These are phyloP conservation scores for Salix suchowensis DNA, from an alignment of 345 rosid species.

Conservation along the genomic window DNA sequence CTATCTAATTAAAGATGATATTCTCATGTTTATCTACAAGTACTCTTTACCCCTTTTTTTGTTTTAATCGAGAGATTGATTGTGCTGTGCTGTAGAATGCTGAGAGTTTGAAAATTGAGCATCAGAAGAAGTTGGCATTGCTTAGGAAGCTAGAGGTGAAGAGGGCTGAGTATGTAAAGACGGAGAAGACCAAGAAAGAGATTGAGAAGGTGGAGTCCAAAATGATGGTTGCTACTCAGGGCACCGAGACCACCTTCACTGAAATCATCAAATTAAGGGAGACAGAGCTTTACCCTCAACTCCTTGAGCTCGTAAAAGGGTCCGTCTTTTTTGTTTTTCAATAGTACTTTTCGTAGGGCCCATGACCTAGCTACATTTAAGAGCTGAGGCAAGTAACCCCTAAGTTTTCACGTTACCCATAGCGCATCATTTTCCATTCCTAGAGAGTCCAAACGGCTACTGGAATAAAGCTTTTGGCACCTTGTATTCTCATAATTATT, in stretches of 20 bases:
- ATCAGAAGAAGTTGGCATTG: slow-evolving; percentile 71
- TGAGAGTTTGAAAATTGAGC: slow-evolving; percentile 64
- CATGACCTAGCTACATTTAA: slow-evolving; percentile 2
- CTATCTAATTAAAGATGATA: background rate
- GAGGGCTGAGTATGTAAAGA: slow-evolving; percentile 76
- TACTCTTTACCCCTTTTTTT: background rate
- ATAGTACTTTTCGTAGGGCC: background rate
- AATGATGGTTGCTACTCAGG: slow-evolving; percentile 75
- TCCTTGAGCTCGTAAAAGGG: slow-evolving; percentile 84
- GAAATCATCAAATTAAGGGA: slow-evolving; percentile 87
- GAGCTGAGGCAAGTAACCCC: background rate
- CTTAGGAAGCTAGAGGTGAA: slow-evolving; percentile 79
- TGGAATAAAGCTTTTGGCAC: background rate
- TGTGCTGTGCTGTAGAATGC: slow-evolving; percentile 40
- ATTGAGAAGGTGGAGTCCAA: slow-evolving; percentile 85
- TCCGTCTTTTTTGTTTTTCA: slow-evolving; percentile 22
- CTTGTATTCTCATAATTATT: background rate
- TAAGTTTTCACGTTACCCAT: slow-evolving; percentile 24
- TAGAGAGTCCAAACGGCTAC: background rate
- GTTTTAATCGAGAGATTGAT: background rate
- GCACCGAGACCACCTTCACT: slow-evolving; percentile 67
- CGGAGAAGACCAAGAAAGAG: slow-evolving; percentile 74
- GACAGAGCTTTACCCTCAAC: slow-evolving; percentile 80
- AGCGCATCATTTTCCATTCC: slow-evolving; percentile 16
- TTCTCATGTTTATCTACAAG: background rate